These are phyloP conservation scores for Fusarium fujikuroi DNA, from an alignment of 2,329 filamentous ascomycete genomes.

Conservation along the genomic window DNA sequence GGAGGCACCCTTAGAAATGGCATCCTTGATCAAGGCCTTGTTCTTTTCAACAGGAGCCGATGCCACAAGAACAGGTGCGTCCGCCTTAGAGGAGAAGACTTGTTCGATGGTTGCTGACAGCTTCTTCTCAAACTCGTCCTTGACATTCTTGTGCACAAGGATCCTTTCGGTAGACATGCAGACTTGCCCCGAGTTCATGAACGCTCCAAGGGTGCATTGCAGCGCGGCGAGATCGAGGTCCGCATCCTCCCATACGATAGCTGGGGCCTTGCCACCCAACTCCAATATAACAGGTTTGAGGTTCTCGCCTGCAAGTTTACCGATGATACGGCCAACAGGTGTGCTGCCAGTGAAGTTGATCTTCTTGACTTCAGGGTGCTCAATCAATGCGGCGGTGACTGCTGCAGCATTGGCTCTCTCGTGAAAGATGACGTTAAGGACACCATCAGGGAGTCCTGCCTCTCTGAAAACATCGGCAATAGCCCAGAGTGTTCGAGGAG, in stretches of 20 bases:
- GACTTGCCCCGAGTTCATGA: conserved; percentile 80
- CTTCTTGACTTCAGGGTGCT: conserved; percentile 75
- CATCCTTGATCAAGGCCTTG: conserved; percentile 73
- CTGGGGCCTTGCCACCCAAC: conserved; percentile 83
- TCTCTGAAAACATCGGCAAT: conserved; percentile 73
- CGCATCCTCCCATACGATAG: conserved; percentile 83
- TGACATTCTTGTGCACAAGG: conserved; percentile 62
- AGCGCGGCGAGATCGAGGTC: conserved; percentile 77
- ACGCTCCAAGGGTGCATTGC: conserved; percentile 75
- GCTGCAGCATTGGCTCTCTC: conserved; percentile 73
- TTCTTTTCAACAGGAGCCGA: conserved; percentile 73
- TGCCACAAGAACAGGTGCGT: conserved; percentile 76
- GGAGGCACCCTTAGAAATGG: conserved; percentile 72
- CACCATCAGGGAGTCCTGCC: conserved; percentile 80
- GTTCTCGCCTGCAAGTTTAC: conserved; percentile 73
- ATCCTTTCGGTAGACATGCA: conserved; percentile 89
- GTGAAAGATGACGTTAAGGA: conserved; percentile 76
- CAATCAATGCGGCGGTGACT: conserved; percentile 75
- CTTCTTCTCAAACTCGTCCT: conserved; percentile 58
- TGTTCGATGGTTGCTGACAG: conserved; percentile 53
- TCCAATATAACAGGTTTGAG: conserved; percentile 85
- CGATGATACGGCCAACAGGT: conserved; percentile 77
- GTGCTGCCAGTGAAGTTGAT: conserved; percentile 90
- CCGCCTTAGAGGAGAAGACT: conserved; percentile 65
- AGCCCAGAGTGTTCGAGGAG: conserved; percentile 71